phyloP scores from a whole-genome alignment of 176 grass and related monocot genomes.

The Saccharum spontaneum region DNA sequence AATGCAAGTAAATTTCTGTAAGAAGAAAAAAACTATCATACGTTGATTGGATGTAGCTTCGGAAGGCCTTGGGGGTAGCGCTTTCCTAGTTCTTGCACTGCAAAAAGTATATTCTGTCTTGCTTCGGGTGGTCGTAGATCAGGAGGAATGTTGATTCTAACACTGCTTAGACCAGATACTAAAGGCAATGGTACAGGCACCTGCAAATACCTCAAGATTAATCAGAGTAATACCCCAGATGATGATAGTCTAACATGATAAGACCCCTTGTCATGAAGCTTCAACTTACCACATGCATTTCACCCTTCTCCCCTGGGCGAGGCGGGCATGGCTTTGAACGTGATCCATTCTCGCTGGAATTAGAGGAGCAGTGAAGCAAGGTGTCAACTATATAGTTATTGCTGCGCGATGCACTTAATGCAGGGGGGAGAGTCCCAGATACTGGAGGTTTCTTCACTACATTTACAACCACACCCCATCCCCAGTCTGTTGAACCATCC shows the following conservation, averaged over 20 bases:
- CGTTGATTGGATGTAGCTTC: conserved; percentile 87
- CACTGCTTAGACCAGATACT: conserved; percentile 78
- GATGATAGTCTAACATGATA: conserved; percentile 29
- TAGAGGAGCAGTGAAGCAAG: conserved; percentile 88
- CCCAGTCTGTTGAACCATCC: conserved; percentile 93
- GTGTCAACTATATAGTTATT: conserved; percentile 86
- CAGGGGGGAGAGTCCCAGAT: conserved; percentile 54
- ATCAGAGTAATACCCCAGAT: conserved; percentile 14
- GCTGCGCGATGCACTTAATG: conserved; percentile 60
- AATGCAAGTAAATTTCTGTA: conserved; percentile 3
- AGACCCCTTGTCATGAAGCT: conserved; percentile 29
- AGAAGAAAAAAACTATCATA: conserved; percentile 33
- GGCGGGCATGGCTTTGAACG: conserved; percentile 80
- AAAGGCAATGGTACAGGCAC: conserved; percentile 92
- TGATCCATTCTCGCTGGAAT: conserved; percentile 64
- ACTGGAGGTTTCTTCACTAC: conserved; percentile 82
- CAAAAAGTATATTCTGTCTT: conserved; percentile 91
- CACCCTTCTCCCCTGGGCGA: conserved; percentile 77
- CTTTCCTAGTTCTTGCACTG: conserved; percentile 89
- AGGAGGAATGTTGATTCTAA: conserved; percentile 94
- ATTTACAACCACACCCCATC: conserved; percentile 97
- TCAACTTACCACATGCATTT: conserved; percentile 99
- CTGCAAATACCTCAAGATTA: conserved; percentile 45
- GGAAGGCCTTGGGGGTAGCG: conserved; percentile 93
- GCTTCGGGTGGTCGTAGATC: conserved; percentile 92